phyloP scores from a whole-genome alignment of 345 rosid genomes.

The Murraya koenigii region DNA sequence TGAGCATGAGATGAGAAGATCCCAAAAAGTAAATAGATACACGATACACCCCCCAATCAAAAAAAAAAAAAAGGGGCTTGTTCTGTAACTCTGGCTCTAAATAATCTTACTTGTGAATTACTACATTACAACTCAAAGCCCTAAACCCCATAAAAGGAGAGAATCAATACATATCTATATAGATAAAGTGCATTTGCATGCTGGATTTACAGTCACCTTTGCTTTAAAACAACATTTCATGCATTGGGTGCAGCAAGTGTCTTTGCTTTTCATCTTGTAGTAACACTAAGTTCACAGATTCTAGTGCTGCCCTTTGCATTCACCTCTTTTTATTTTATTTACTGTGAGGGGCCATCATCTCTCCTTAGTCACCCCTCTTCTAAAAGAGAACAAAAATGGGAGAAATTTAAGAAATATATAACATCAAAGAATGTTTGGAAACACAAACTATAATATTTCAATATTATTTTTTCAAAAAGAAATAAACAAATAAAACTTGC shows the following conservation, averaged over 20 bases:
- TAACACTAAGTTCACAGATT: constrained; percentile 27
- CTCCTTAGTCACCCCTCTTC: not conserved
- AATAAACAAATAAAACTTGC: not conserved
- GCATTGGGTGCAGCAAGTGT: constrained; percentile 34
- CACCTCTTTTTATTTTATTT: no score
- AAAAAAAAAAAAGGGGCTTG: no score
- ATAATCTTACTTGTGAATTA: not conserved
- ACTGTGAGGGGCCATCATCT: not conserved
- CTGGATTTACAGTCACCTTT: constrained; percentile 39
- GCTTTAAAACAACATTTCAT: constrained; percentile 42
- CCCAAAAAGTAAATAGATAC: constrained; percentile 54
- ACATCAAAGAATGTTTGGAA: constrained; percentile 20
- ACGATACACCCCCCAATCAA: no score
- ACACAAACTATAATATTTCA: not conserved
- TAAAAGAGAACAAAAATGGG: not conserved
- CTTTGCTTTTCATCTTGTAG: constrained; percentile 27
- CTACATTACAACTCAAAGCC: constrained; percentile 22
- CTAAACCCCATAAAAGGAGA: constrained; percentile 37
- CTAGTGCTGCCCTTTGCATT: constrained; percentile 1
- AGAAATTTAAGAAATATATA: not conserved
- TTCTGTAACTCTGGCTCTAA: no score
- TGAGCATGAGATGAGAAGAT: constrained; percentile 36
- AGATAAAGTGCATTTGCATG: constrained; percentile 40
- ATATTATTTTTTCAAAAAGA: not conserved
- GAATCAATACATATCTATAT: not conserved